Conservation (phyloP, 148 eudicot genomes). For the Rhododendron kiyosumense region DNA sequence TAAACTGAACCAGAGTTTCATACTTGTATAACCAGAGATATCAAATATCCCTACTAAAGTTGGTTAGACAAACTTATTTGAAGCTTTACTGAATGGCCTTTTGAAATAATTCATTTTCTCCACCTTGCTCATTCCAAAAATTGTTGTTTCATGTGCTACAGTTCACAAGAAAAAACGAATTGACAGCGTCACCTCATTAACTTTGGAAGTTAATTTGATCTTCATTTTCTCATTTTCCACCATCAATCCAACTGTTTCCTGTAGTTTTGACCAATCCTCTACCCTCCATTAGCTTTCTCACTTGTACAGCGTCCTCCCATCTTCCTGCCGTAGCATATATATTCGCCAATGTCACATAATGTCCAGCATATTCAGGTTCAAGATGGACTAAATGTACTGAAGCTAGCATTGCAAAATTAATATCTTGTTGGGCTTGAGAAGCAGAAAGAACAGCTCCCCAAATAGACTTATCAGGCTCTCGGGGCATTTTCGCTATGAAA, state of each 20-base stretch:
- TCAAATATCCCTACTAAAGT: neutral
- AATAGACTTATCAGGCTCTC: conserved; percentile 35
- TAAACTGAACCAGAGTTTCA: neutral
- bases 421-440: conserved; percentile 27
- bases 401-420: conserved; percentile 37
- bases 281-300: conserved; percentile 43
- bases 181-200: neutral
- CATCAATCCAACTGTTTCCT: conserved; percentile 38
- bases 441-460: conserved; percentile 59
- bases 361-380: conserved; percentile 52
- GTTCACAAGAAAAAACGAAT: neutral
- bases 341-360: conserved; percentile 53
- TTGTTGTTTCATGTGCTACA: neutral
- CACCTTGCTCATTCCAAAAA: neutral
- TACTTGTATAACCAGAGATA: neutral
- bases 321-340: conserved; percentile 43
- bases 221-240: conserved; percentile 12
- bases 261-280: conserved; percentile 40
- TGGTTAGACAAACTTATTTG: neutral
- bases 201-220: neutral
- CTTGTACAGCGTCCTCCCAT: conserved; percentile 35
- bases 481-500: conserved; percentile 27
- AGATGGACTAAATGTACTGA: conserved; percentile 37
- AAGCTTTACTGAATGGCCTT: neutral
- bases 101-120: neutral